Base-by-base conservation (phyloP, 1,284 basidiomycete genomes). In the Pseudozyma thailandica region DNA sequence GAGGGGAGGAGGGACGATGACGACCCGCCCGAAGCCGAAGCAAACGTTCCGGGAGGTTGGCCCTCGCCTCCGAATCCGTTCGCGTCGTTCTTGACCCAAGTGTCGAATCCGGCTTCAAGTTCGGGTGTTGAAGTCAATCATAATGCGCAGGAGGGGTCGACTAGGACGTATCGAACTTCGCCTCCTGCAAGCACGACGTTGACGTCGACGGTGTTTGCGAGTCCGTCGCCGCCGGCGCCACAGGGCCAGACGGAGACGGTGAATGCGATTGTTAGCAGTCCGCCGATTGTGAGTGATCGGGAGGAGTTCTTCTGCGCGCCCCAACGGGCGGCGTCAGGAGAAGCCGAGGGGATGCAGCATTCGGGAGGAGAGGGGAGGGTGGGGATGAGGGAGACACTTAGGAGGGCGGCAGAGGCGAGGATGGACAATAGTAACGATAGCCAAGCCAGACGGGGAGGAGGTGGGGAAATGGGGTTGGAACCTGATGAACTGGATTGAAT, bases 401-500 rank as follows among this genome's bases (percentile, higher is more conserved):
- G 62, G 23, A 26, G 54, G 10, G 69, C 69, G 12, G 63, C 63
- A 5, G 69, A 62, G 26, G 50, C 50, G 4, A 45, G 65, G 25
- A 28, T 43, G 6, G 23, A 41, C 15, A 41, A 21, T 21, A 4
- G 6, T 4, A 41, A 23, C 20, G 23, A 23, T 10, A 23, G 7
- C 39, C 12, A 20, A 6, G 6, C 21, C 6, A 13, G 41, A 9
- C 26, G 46, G 16, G n/a, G 18, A 7, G 33, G 46, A 12, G 16
- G 15, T 9, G 27, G 21, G 42, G 18, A 10, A 38, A 15, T 47
- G 28, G 15, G n/a, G 30, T 41, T 72, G 7, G 60, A 73, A 30
- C 71, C 71, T 5, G 71, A 73, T 47, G 70, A 72, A 45, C 46
- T 72, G 16, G 70, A 72, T 46, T 72, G 55, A 41, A 10, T n/a